Base-by-base conservation (phyloP, 495 filamentous ascomycete species). In the Neurospora sp. region DNA sequence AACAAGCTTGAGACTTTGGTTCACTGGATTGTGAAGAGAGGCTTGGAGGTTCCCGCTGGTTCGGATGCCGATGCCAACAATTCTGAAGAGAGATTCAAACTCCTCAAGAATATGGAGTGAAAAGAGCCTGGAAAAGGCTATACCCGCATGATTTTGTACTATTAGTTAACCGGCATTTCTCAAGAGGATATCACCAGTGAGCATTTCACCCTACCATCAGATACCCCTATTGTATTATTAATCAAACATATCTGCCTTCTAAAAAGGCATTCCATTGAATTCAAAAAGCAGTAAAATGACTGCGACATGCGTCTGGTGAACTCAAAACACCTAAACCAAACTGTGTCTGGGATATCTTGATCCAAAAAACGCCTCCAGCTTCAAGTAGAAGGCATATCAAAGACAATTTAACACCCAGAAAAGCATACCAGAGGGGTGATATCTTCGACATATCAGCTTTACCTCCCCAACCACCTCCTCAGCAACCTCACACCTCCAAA, bases 351-450 rank as follows among this genome's bases (percentile, higher is more conserved):
- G 4, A 27, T 27, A 27, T 14, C 20, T 12, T 27, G 5, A 27
- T 14, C 20, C n/a, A 12, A 2, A 48, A 48, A 4, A 48, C 1
- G 1, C n/a, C 4, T 48, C 1, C n/a, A 12, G 0, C 0, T 4
- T 23, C 10, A 11, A 2, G 1, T 11, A 10, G n/a, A 20, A 48
- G 44, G 10, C 46, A 54, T 23, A 6, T 14, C 1, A 59, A 2
- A 14, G 5, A 59, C 20, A 5, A 1, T 27, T 59, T 0, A 3
- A 27, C 1, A 27, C 1, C 1, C 11, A 7, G 10, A 23, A 12
- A 0, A 11, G 1, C 0, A 14, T 14, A 23, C 11, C 5, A 23
- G 5, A 7, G 5, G 20, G 10, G 20, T 27, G 0, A 27, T 14
- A 0, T 14, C 5, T 23, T 54, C 20, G 5, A 12, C 5, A n/a